phyloP scores from a whole-genome alignment of 495 filamentous ascomycete species.

The Beverwykella pulmonaria region DNA sequence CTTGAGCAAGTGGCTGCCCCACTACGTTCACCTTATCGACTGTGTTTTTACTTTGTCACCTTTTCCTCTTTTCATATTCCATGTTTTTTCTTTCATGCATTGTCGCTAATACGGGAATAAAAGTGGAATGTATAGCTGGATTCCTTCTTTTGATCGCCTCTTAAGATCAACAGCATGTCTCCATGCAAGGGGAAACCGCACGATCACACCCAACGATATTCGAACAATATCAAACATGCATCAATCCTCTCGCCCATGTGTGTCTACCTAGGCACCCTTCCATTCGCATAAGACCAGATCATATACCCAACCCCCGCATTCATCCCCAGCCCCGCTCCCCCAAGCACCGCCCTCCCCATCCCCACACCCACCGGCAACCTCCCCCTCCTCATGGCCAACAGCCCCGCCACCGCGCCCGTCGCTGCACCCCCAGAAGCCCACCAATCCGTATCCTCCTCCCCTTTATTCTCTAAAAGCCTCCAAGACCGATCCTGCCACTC shows the following conservation, averaged over 20 bases:
- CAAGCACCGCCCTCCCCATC: conserved; percentile 43
- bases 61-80: no score
- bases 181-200: no score
- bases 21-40: not conserved
- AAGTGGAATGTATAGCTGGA: no score
- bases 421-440: conserved; percentile 51
- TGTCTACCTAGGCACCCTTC: conserved; percentile 1
- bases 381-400: conserved; percentile 36
- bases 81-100: no score
- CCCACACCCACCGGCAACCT: conserved; percentile 20
- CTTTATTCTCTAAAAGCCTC: conserved; percentile 57
- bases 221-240: no score
- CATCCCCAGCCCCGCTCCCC: conserved; percentile 51
- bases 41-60: no score
- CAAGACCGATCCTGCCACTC: conserved; percentile 67
- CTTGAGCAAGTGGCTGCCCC: not conserved
- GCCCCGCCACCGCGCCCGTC: conserved; percentile 39
- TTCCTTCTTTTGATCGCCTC: no score
- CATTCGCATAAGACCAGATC: conserved; percentile 2
- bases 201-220: no score
- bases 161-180: no score
- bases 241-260: no score
- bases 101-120: no score
- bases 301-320: conserved; percentile 46
- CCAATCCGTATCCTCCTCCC: conserved; percentile 58